phyloP scores from a whole-genome alignment of 164 flowering plant genomes.

The Annona cherimola region DNA sequence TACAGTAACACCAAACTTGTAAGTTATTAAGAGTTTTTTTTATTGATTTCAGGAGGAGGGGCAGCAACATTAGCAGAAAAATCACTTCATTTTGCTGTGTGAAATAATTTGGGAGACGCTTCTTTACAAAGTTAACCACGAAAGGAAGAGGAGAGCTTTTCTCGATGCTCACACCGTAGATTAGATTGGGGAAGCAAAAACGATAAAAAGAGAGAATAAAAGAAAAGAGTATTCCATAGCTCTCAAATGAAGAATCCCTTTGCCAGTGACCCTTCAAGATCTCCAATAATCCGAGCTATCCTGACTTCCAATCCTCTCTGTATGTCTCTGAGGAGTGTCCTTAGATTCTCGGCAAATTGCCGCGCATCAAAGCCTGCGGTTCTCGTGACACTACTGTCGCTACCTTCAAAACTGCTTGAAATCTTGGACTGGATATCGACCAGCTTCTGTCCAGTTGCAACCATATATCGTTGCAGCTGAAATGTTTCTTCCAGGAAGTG shows the following conservation, averaged over 20 bases:
- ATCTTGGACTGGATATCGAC: conserved; percentile 66
- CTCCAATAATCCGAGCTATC: conserved; percentile 76
- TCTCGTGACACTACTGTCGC: conserved; percentile 12
- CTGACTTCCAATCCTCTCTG: conserved; percentile 86
- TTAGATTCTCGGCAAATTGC: conserved; percentile 52
- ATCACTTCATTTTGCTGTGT: background rate
- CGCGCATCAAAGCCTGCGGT: conserved; percentile 47
- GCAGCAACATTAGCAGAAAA: background rate
- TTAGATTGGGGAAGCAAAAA: too few species aligned
- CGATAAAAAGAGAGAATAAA: too few species aligned
- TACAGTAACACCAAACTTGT: background rate
- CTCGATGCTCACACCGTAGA: too few species aligned
- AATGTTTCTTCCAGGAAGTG: conserved; percentile 81
- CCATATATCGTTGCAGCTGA: conserved; percentile 87
- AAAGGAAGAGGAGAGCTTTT: background rate
- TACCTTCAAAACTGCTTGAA: conserved; percentile 38
- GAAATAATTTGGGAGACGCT: background rate
- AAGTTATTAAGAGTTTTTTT: background rate
- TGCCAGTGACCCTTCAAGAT: conserved; percentile 85
- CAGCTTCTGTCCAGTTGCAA: conserved; percentile 87
- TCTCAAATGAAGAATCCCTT: conserved; percentile 45
- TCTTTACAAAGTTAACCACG: background rate
- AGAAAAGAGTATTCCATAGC: conserved; percentile 5
- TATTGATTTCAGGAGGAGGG: background rate
- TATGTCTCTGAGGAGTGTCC: conserved; percentile 58